Percentiles rank a stretch among this genome's conserved stretches.
phyloP scores from a whole-genome alignment of 495 filamentous ascomycete genomes.

The Entonaema liquescens region DNA sequence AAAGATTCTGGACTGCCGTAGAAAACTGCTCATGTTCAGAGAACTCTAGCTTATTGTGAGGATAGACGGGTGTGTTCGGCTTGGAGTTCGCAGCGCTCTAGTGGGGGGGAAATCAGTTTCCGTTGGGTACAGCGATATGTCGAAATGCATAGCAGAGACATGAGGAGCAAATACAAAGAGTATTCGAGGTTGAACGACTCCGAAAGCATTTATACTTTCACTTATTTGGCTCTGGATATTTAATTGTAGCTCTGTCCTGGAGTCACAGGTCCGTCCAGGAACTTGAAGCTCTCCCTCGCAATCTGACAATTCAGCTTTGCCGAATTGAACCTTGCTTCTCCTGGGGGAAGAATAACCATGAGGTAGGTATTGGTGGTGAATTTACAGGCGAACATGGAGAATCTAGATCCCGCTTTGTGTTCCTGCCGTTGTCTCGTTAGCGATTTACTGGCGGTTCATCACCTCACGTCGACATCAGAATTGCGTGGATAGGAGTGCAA shows the following conservation, averaged over 20 bases:
- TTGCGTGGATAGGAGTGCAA: neutral
- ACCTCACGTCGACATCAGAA: neutral
- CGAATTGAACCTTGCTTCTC: slow-evolving; percentile 86
- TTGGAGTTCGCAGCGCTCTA: neutral
- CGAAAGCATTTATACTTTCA: neutral
- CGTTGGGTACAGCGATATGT: neutral
- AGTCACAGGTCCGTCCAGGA: slow-evolving; percentile 53
- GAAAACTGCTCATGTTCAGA: neutral
- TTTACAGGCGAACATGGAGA: slow-evolving; percentile 90
- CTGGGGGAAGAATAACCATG: slow-evolving; percentile 86
- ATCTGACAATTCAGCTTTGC: slow-evolving; percentile 89
- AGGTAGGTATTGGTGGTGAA: slow-evolving; percentile 98
- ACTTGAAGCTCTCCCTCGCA: slow-evolving; percentile 80
- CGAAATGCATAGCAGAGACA: neutral
- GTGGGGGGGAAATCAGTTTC: neutral
- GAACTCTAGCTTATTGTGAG: neutral
- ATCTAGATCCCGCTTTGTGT: slow-evolving; percentile 65
- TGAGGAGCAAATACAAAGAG: slow-evolving; percentile 1
- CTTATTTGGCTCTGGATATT: neutral
- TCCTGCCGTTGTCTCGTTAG: slow-evolving; percentile 48
- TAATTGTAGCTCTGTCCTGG: slow-evolving; percentile 32
- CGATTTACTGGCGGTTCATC: neutral
- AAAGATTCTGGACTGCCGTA: neutral
- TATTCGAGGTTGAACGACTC: neutral
- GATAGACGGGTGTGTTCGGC: neutral